Base-by-base conservation (phyloP, 345 rosid species). In the Mangifera indica region DNA sequence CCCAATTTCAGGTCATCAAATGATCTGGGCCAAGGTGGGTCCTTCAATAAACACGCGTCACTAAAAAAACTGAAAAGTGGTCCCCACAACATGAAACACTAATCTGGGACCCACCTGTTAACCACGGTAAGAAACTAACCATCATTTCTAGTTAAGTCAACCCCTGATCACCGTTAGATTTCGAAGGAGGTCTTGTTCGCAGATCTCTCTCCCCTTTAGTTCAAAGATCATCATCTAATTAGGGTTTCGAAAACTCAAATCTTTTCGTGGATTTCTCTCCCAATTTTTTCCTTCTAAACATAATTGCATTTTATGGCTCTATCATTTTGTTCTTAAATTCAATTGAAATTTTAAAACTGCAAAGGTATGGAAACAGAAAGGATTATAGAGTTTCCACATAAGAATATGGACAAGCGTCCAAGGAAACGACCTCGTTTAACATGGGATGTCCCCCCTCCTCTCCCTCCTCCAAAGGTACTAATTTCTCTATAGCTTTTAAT, bases 391-490 rank as follows among this genome's bases (percentile, higher is more conserved):
- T 88, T 86, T 69, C 88, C 89, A 0, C 87, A 78, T 63, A 78
- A 78, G 71, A 84, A 67, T 73, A 83, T 82, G 78, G 93, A 88
- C 74, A 88, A 86, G 58, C 91, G 97, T 24, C 97, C 93, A 2
- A 82, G 88, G 75, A 91, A 91, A 76, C 82, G 89, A 53, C 90
- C 90, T 7, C 84, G 97, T 7, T 81, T 91, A 55, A 72, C 92
- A 6, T 91, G 97, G 96, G 93, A 88, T 74, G 75, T 82, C 67
- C 83, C 85, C 0, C 88, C 90, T 78, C 82, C 71, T 66, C 81
- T 81, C 75, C 78, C 86, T 77, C 71, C 81, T 61, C 72, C 84
- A 1, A 80, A 84, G 91, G 96, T 90, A 60, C 46, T 18, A 53
- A 34, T 48, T 53, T 61, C 21, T 22, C 25, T 57, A 14, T 21